Evolutionary conservation across 2,329 filamentous ascomycete genomes (phyloP).

Genomic region (Hypoxylon sp.): DNA sequence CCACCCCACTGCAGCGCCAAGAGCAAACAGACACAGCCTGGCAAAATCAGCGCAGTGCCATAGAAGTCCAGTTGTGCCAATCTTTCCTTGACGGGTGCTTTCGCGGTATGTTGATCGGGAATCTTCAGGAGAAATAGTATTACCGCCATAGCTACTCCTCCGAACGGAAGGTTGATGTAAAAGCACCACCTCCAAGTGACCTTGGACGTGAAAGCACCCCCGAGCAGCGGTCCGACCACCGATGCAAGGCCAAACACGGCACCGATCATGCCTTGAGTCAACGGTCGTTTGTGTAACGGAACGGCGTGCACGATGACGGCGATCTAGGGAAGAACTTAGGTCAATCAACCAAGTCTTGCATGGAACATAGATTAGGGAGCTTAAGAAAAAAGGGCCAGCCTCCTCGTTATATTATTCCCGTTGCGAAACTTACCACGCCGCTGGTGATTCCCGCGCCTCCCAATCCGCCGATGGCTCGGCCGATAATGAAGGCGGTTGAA

Average conservation of each 20-base stretch:
- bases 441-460: constrained; percentile 23
- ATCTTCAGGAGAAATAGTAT: constrained; percentile 19
- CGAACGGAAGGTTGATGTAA: constrained; percentile 44
- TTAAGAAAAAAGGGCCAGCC: neutral
- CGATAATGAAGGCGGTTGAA: constrained; percentile 48
- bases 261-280: constrained; percentile 53
- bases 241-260: constrained; percentile 54
- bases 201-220: constrained; percentile 31
- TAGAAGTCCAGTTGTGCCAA: constrained; percentile 31
- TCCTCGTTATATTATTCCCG: constrained; percentile 50
- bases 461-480: constrained; percentile 46
- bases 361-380: neutral
- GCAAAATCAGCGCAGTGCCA: constrained; percentile 25
- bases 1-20: constrained; percentile 60
- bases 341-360: constrained; percentile 19
- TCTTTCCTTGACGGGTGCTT: constrained; percentile 1
- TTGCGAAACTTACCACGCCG: constrained; percentile 45
- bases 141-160: constrained; percentile 17
- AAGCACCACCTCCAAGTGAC: constrained; percentile 43
- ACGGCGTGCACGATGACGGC: constrained; percentile 53
- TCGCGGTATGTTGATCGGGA: neutral
- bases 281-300: constrained; percentile 51
- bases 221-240: constrained; percentile 52
- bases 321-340: constrained; percentile 40
- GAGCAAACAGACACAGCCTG: constrained; percentile 54